Evolutionary conservation across 73 alveolate species (phyloP), one percentile per base, ranked within the genome.

Genomic region (Paramecium caudatum): DNA sequence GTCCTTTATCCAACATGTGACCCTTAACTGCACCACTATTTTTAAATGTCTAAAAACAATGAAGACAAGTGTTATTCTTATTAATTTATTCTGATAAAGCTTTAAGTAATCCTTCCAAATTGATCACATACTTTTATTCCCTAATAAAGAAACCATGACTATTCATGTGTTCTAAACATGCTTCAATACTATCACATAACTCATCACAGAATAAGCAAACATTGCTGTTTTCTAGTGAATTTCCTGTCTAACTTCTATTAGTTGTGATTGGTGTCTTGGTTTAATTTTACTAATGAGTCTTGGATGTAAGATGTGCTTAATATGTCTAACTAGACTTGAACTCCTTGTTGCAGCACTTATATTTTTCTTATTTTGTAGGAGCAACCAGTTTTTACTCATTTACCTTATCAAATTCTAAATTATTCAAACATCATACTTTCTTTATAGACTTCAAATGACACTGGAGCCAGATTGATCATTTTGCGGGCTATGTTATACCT

Each of bases 161-260:
- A 36, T 16, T 65, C 88, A 74, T 74, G 43, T 74, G 88, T 27
- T 41, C 32, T 74, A 74, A 74, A 43, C 68, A 41, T 17, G 16
- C 43, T 74, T 74, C 69, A 74, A 27, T 15, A 17, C 15, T 43
- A 27, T 74, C 88, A 2, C 27, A 74, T 45, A 41, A 36, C 27
- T 37, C 88, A 74, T 74, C 88, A 45, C 88, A 74, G 43, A 74
- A 74, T 23, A 74, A 43, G 47, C 88, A 74, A 5, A 45, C 88
- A 16, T 74, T 74, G 19, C 69, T 41, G 19, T 74, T 21, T n/a
- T 36, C 6, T 74, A 43, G 55, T 3, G 61, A 34, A 37, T 34
- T n/a, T 68, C 84, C 47, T 32, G 50, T 68, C 34, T 68, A 32
- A 68, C 84, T 74, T 37, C 39, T 74, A 74, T 45, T 45, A 8